Evolutionary conservation across 2,329 filamentous ascomycete genomes (phyloP).

Genomic region (Dryadomyces quercus-mongolicae): DNA sequence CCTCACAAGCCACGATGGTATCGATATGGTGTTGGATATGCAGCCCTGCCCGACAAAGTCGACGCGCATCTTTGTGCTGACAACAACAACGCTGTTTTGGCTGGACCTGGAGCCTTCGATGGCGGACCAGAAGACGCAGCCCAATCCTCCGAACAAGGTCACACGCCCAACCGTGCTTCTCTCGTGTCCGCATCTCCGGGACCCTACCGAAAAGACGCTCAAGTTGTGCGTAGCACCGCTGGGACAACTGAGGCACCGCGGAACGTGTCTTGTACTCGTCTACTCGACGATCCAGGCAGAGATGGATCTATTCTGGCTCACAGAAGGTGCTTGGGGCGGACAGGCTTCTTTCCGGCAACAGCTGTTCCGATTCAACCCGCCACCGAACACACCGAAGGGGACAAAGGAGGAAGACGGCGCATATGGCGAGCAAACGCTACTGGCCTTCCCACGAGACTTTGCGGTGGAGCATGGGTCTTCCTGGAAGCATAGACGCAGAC

Average conservation of each 20-base stretch:
- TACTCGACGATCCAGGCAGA: slow-evolving; percentile 14
- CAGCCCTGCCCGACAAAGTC: slow-evolving; percentile 31
- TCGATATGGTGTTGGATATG: slow-evolving; percentile 42
- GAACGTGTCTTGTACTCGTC: slow-evolving; percentile 13
- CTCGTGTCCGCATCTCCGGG: slow-evolving; percentile 32
- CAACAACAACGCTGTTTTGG: slow-evolving; percentile 36
- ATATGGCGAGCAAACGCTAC: slow-evolving; percentile 7
- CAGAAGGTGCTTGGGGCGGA: slow-evolving; percentile 4
- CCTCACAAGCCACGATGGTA: slow-evolving; percentile 15
- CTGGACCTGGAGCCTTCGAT: slow-evolving; percentile 23
- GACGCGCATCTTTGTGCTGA: slow-evolving; percentile 46
- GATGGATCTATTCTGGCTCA: slow-evolving; percentile 16
- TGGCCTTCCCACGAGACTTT: slow-evolving; percentile 1
- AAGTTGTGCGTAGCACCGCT: slow-evolving; percentile 21
- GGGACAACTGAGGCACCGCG: neutral
- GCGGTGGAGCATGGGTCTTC: neutral
- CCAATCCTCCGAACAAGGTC: neutral
- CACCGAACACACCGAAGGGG: neutral
- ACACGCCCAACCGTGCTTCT: slow-evolving; percentile 20
- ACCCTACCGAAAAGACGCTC: slow-evolving; percentile 23
- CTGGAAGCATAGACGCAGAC: no score
- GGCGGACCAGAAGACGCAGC: neutral
- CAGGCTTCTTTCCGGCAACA: slow-evolving; percentile 14
- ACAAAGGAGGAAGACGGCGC: neutral
- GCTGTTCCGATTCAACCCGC: neutral